Evolutionary conservation across 768 basidiomycete species (phyloP), one percentile per base, ranked within the genome.

Genomic region (Kondoa malvinella): DNA sequence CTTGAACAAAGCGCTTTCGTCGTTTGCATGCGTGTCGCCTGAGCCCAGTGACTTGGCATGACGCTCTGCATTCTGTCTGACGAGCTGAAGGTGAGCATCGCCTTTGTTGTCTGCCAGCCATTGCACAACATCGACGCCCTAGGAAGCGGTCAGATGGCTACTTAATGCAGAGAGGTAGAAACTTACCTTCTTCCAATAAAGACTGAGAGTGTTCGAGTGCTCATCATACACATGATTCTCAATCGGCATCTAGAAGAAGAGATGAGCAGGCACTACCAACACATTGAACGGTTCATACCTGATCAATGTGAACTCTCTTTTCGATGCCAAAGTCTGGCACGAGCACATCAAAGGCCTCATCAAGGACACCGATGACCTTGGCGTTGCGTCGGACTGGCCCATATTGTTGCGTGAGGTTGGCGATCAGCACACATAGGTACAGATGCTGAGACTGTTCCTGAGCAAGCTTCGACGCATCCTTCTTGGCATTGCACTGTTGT

Each of bases 291-390:
- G 95, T 89, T 29, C 95, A 94, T 89, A 99, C 95, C 78, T 97
- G 92, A 76, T 97, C 95, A 56, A 92, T 89, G 74, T 97, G 95
- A 1, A 97, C 92, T 40, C 95, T 84, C 81, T 99, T 99, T 80
- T 99, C 95, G 72, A 99, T 96, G 33, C 94, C 90, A 75, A 97
- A 97, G 77, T 97, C 95, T 56, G 90, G 88, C 15, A 97, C 85
- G 33, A 94, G 80, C 31, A 99, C 94, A 75, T 99, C 95, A 73
- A 96, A 97, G 1, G 95, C 95, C 64, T 90, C 88, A 75, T 99
- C 95, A n/a, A 96, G 82, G 33, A 99, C 94, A 68, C 87, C 87
- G 58, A 92, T 87, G 68, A 99, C 94, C 73, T 85, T 87, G n/a
- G 91, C 95, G 76, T 89, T 87, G 69, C 95, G 88, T 69, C 96